Evolutionary conservation across 2,329 filamentous ascomycete genomes (phyloP).

Genomic region (Penicillium oxalicum): DNA sequence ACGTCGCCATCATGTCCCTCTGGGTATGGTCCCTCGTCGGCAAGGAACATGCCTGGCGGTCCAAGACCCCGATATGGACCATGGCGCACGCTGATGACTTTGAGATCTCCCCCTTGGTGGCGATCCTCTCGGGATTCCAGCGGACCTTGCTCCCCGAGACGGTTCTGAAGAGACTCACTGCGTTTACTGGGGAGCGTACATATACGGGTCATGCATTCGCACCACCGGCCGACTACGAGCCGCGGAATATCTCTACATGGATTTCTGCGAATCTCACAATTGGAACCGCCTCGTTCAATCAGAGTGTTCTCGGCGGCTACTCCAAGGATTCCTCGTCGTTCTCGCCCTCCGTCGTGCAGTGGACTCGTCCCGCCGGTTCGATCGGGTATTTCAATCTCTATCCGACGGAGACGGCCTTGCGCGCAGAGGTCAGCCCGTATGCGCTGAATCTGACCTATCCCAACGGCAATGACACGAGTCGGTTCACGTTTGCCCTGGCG

Average conservation of each 20-base stretch:
- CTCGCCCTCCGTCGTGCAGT: conserved; percentile 57
- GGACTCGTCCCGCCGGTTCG: conserved; percentile 29
- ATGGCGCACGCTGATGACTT: conserved; percentile 58
- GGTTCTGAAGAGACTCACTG: conserved; percentile 39
- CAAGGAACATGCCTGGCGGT: conserved; percentile 14
- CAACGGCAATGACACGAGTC: not conserved
- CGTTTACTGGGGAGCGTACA: conserved; percentile 50
- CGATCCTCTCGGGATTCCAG: conserved; percentile 33
- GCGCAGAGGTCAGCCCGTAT: conserved; percentile 1
- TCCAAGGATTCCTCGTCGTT: conserved; percentile 48
- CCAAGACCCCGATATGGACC: conserved; percentile 38
- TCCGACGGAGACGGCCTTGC: not conserved
- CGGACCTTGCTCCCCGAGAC: conserved; percentile 44
- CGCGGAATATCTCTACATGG: conserved; percentile 57
- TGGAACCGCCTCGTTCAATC: conserved; percentile 54
- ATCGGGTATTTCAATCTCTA: conserved; percentile 1
- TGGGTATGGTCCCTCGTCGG: conserved; percentile 52
- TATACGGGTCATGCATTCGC: conserved; percentile 51
- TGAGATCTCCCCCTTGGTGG: conserved; percentile 52
- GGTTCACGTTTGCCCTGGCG: not conserved
- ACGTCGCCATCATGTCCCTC: conserved; percentile 52
- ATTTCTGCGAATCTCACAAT: conserved; percentile 53
- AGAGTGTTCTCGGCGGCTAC: conserved; percentile 52
- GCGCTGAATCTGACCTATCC: conserved; percentile 1
- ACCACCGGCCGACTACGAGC: conserved; percentile 52